A percentile compares a stretch with the other conserved stretches of the same genome.
Conservation (phyloP, 352 stramenopile genomes). For the Aphanomyces astaci region DNA sequence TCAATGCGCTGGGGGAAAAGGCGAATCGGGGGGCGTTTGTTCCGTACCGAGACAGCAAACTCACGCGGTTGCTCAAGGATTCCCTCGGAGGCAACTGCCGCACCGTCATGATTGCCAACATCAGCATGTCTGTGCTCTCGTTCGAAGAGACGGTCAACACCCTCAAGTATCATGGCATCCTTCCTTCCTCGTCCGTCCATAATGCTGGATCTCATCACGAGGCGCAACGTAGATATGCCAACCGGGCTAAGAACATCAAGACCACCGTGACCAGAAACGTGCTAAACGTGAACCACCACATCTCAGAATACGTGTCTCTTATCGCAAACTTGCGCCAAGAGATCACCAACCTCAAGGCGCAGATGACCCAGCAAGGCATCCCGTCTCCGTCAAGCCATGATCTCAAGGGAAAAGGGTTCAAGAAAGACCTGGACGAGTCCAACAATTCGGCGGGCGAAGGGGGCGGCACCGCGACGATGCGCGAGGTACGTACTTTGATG, state of each 20-base stretch:
- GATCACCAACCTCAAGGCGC: conserved; percentile 70
- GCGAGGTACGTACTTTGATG: conserved; percentile 3
- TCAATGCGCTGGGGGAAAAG: conserved; percentile 88
- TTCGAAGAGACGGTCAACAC: conserved; percentile 92
- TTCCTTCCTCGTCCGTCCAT: no score
- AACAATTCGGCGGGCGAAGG: not conserved
- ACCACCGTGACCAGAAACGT: conserved; percentile 84
- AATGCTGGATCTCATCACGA: no score
- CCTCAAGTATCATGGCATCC: no score
- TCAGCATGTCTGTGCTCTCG: conserved; percentile 64
- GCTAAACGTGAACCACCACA: conserved; percentile 80
- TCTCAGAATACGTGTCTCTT: conserved; percentile 77
- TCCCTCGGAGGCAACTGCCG: conserved; percentile 88
- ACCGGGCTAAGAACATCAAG: conserved; percentile 91
- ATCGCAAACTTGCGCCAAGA: conserved; percentile 82
- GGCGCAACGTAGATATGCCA: conserved; percentile 50
- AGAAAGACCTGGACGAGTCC: not conserved
- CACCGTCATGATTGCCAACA: conserved; percentile 92
- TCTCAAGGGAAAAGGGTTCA: not conserved
- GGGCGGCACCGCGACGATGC: conserved; percentile 1
- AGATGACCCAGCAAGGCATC: conserved; percentile 32
- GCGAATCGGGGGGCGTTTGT: conserved; percentile 63
- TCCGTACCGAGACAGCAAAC: conserved; percentile 85
- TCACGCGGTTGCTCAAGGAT: conserved; percentile 85
- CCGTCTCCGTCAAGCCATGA: conserved; percentile 13